Conservation (phyloP, 2,329 filamentous ascomycete species). For the Fusarium aywerte region DNA sequence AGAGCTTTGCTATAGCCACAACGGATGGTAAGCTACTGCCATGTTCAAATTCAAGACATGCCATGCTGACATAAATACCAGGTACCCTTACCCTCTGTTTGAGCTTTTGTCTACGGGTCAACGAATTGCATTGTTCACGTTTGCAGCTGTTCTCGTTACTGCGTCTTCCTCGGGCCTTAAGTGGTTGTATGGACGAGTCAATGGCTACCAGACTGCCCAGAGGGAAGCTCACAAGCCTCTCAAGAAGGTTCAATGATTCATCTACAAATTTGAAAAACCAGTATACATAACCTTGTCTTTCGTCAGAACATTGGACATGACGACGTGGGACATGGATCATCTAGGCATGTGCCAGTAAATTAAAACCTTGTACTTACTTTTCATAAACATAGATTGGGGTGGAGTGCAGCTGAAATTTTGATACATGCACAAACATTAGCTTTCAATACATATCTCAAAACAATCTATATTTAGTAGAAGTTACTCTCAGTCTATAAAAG, state of each 20-base stretch:
- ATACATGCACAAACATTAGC: neutral
- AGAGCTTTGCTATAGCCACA: conserved; percentile 74
- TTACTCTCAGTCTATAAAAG: no score
- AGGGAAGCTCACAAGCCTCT: conserved; percentile 47
- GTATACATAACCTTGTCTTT: neutral
- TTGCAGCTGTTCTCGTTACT: conserved; percentile 78
- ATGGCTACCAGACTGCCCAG: conserved; percentile 61
- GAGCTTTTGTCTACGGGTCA: conserved; percentile 72
- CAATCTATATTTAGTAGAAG: no score
- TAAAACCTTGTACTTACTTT: no score
- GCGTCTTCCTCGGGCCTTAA: conserved; percentile 74
- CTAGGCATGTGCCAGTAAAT: neutral
- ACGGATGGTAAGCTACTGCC: conserved; percentile 65
- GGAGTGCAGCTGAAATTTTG: no score
- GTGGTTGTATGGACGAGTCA: conserved; percentile 74
- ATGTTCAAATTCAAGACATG: neutral
- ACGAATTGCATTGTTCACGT: conserved; percentile 74
- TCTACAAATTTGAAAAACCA: neutral
- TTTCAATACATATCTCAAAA: neutral
- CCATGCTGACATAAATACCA: conserved; percentile 47
- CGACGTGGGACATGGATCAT: neutral
- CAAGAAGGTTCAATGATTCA: conserved; percentile 47
- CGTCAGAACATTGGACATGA: neutral
- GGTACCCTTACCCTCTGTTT: conserved; percentile 91
- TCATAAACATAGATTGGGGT: no score